These are phyloP conservation scores for Dictyostelium citrinum DNA, from an alignment of 78 protist genomes.

Conservation along the genomic window DNA sequence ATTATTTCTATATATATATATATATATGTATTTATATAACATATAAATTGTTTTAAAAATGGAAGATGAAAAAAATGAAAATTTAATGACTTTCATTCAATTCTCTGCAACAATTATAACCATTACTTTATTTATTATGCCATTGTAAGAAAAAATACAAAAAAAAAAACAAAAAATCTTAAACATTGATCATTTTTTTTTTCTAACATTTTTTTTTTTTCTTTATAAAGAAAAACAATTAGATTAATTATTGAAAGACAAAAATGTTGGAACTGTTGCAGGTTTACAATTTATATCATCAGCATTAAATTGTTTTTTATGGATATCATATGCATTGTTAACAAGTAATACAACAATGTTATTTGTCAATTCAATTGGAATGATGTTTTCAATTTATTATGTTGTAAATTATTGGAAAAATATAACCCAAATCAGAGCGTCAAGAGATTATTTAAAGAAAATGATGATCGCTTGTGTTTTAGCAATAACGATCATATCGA, in stretches of 20 bases:
- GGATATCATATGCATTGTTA: slow-evolving; percentile 13
- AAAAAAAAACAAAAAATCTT: too few species aligned
- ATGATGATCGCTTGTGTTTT: not conserved
- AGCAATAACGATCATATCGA: not conserved
- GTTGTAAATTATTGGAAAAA: not conserved
- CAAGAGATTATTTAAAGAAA: not conserved
- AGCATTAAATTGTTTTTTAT: slow-evolving; percentile 7
- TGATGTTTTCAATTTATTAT: slow-evolving; percentile 3
- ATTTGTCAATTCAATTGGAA: slow-evolving; percentile 5
- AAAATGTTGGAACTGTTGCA: slow-evolving; percentile 26
- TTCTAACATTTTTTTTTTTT: too few species aligned
- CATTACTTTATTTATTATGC: not conserved
- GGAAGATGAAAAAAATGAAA: not conserved
- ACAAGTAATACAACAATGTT: slow-evolving; percentile 9
- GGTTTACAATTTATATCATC: slow-evolving; percentile 38
- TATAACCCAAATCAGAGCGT: not conserved
- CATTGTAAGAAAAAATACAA: not conserved
- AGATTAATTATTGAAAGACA: not conserved
- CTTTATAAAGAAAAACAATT: not conserved
- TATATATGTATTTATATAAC: too few species aligned
- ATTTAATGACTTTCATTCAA: not conserved
- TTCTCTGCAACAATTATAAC: slow-evolving; percentile 4
- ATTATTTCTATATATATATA: too few species aligned
- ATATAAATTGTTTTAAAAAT: not conserved
- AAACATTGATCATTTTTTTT: too few species aligned